Evolutionary conservation across 495 filamentous ascomycete species (phyloP), one percentile per base, ranked within the genome.

Genomic region (Acidiella bohemica): DNA sequence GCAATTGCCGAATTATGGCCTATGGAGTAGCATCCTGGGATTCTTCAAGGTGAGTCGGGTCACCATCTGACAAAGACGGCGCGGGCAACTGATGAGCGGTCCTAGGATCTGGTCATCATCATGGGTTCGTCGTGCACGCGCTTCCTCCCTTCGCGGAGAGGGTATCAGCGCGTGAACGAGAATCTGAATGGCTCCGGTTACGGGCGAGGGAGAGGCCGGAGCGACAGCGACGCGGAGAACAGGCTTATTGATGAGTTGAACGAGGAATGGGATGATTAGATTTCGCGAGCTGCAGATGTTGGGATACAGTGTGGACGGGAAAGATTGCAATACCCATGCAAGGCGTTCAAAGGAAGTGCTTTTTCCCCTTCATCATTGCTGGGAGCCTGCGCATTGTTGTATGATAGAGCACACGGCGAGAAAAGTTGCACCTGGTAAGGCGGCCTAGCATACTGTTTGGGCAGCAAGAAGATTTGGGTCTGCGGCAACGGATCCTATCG

Each of bases 241-340:
- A 65, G 84, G 41, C 61, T 96, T 49, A 96, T 97, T 53, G 90
- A 97, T 61, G 83, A 93, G 57, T 69, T 94, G 34, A 92, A 97
- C 55, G 90, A 96, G 59, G 85, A 95, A 57, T 96, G 61, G 61
- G 61, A 64, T 42, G 61, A 64, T 32, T 63, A 37, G 33, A n/a
- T n/a, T n/a, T n/a, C n/a, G n/a, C n/a, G n/a, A n/a, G n/a, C n/a
- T n/a, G n/a, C n/a, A n/a, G n/a, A n/a, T n/a, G n/a, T n/a, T n/a
- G n/a, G n/a, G n/a, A n/a, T n/a, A n/a, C n/a, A n/a, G n/a, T n/a
- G n/a, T n/a, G n/a, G n/a, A n/a, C n/a, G n/a, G n/a, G n/a, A n/a
- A n/a, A n/a, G n/a, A n/a, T n/a, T n/a, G n/a, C n/a, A n/a, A n/a
- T n/a, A n/a, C n/a, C n/a, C n/a, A n/a, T n/a, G n/a, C n/a, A n/a